Percentiles rank a stretch among this genome's conserved stretches.
These are phyloP conservation scores for Geotrichum histeridarum DNA, from an alignment of 1,139 yeast species.

Conservation along the genomic window DNA sequence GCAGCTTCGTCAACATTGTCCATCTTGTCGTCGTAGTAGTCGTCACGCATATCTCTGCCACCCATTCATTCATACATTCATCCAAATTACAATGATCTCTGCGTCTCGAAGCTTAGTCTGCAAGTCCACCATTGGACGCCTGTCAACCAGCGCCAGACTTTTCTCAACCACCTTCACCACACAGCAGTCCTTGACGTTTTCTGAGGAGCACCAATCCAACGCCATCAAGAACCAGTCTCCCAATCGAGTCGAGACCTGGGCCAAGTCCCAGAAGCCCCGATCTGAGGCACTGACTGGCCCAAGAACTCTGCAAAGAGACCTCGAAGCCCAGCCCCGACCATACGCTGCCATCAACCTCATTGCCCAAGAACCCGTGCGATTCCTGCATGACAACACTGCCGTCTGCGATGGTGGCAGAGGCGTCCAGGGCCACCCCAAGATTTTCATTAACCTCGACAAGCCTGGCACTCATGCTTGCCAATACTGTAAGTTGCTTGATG, in stretches of 20 bases:
- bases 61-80: not conserved
- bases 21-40: not conserved
- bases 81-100: constrained; percentile 14
- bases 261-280: constrained; percentile 61
- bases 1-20: not conserved
- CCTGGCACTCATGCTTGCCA: constrained; percentile 70
- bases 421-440: constrained; percentile 78
- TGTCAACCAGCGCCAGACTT: constrained; percentile 8
- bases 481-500: constrained; percentile 47
- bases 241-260: constrained; percentile 66
- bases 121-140: constrained; percentile 8
- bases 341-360: constrained; percentile 82
- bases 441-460: constrained; percentile 73
- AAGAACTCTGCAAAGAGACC: constrained; percentile 68
- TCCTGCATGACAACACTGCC: constrained; percentile 59
- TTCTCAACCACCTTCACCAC: constrained; percentile 8
- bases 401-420: constrained; percentile 84
- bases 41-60: not conserved
- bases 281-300: constrained; percentile 57
- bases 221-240: constrained; percentile 56
- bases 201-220: constrained; percentile 14
- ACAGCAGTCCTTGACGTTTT: constrained; percentile 10
- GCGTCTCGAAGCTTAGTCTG: constrained; percentile 9
- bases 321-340: constrained; percentile 66
- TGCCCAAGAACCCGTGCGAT: constrained; percentile 66